phyloP scores from a whole-genome alignment of 345 rosid genomes.

The Anacardium occidentale region DNA sequence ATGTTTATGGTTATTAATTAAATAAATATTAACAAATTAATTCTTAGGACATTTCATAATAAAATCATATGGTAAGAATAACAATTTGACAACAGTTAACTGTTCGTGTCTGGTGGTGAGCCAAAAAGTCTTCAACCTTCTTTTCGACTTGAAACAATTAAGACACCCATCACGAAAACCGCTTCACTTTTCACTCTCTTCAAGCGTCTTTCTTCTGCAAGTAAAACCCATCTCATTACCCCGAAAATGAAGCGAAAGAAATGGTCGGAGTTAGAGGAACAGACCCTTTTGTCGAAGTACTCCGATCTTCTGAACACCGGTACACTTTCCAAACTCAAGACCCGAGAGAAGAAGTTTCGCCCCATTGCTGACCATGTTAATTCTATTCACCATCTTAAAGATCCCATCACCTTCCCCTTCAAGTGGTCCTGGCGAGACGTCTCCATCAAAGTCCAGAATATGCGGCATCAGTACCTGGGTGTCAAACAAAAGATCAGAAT shows the following conservation, averaged over 20 bases:
- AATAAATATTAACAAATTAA: too few relatives aligned
- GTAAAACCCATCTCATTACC: neutral
- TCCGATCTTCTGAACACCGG: slow-evolving; percentile 59
- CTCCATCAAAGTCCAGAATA: slow-evolving; percentile 77
- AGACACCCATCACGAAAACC: neutral
- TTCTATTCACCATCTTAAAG: slow-evolving; percentile 56
- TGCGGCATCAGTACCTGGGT: slow-evolving; percentile 81
- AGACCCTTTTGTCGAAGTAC: slow-evolving; percentile 55
- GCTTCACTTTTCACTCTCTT: neutral
- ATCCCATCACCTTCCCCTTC: slow-evolving; percentile 62
- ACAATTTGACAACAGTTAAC: neutral
- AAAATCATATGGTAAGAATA: too few relatives aligned
- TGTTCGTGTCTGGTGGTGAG: neutral
- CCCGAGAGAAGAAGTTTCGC: slow-evolving; percentile 74
- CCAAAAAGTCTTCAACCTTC: neutral
- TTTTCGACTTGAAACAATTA: neutral
- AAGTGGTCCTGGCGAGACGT: slow-evolving; percentile 85
- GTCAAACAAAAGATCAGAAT: slow-evolving; percentile 78
- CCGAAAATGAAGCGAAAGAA: slow-evolving; percentile 60
- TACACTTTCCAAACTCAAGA: slow-evolving; percentile 61
- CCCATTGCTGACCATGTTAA: slow-evolving; percentile 77
- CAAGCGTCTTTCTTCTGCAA: neutral
- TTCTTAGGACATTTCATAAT: too few relatives aligned
- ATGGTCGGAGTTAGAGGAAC: slow-evolving; percentile 73
- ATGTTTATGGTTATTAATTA: too few relatives aligned